Evolutionary conservation across 2,329 filamentous ascomycete genomes (phyloP), one percentile per base, ranked within the genome.

Genomic region (Ophiostoma sp.): DNA sequence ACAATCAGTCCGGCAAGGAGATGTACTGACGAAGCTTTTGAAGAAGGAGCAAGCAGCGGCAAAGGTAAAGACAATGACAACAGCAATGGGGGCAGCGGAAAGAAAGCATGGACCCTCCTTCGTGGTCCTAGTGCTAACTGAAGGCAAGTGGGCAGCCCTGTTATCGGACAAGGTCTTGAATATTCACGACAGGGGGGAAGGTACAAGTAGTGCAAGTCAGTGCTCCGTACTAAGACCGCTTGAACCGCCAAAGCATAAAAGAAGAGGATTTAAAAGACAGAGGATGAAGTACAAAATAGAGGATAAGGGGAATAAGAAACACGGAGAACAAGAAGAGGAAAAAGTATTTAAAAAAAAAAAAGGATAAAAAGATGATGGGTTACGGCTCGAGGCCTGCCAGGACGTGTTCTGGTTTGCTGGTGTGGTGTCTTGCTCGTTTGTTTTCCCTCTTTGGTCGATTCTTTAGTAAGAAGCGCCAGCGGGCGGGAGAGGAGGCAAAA

Each of bases 141-240:
- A 48, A 48, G 44, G 62, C 33, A 41, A 48, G 13, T 48, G 68
- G 68, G 68, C 62, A 66, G 68, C 60, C 44, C 60, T 68, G 66
- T 39, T 68, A 70, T 68, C 69, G 69, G 66, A 52, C 23, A 64
- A 68, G 54, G 35, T 64, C 33, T 64, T 64, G 33, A 36, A 65
- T 36, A 36, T 65, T 23, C 27, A 36, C 23, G 36, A 48, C 57
- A 48, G 31, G 27, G 39, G 52, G 36, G 15, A 60, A 31, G 35
- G n/a, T 57, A 57, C 52, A 57, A 57, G 52, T 65, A 39, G 68
- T 48, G 36, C 60, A 39, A 65, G 20, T 64, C 31, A 65, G 35
- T 23, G 41, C 62, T 65, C 62, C 62, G 35, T 65, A 65, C 62
- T 65, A 65, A 23, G 62, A 23, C 62, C 62, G 57, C 10, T 62